phyloP scores from a whole-genome alignment of 768 basidiomycete species.

The Serpula lacrymans region DNA sequence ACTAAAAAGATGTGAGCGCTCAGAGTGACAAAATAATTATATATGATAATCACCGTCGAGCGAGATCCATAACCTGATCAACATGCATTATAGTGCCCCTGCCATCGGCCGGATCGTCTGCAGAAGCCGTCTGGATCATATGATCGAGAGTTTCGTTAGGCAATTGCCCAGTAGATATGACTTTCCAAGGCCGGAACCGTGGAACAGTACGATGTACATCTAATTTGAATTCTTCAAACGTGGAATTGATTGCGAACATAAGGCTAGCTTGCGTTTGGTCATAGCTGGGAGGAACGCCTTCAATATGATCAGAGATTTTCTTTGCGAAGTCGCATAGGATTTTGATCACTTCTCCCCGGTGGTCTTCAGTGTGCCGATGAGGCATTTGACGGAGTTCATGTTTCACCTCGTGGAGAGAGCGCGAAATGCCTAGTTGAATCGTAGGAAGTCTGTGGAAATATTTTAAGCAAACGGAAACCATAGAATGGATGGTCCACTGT shows the following conservation, averaged over 20 bases:
- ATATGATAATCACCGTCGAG: conserved; percentile 40
- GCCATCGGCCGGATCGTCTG: conserved; percentile 48
- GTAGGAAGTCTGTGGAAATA: conserved; percentile 55
- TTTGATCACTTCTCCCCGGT: conserved; percentile 52
- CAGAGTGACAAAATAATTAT: background rate
- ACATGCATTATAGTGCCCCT: conserved; percentile 47
- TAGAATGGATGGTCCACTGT: too few relatives aligned
- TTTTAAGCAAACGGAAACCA: too few relatives aligned
- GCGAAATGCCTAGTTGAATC: conserved; percentile 56
- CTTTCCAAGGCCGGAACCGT: too few relatives aligned
- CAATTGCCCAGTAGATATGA: too few relatives aligned
- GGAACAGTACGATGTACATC: too few relatives aligned
- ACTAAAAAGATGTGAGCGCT: too few relatives aligned
- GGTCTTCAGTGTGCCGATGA: conserved; percentile 50
- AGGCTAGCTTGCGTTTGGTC: too few relatives aligned
- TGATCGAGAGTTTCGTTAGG: too few relatives aligned
- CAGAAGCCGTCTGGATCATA: conserved; percentile 47
- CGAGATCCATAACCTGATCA: conserved; percentile 48
- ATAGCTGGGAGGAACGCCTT: conserved; percentile 61
- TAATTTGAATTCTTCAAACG: too few relatives aligned
- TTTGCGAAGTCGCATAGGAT: conserved; percentile 45
- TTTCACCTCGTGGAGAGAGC: conserved; percentile 38
- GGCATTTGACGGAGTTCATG: conserved; percentile 35
- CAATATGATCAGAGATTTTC: conserved; percentile 42
- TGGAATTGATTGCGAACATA: too few relatives aligned